These are phyloP conservation scores for Nothomitra cinnamomea DNA, from an alignment of 2,329 filamentous ascomycete genomes.

Conservation along the genomic window DNA sequence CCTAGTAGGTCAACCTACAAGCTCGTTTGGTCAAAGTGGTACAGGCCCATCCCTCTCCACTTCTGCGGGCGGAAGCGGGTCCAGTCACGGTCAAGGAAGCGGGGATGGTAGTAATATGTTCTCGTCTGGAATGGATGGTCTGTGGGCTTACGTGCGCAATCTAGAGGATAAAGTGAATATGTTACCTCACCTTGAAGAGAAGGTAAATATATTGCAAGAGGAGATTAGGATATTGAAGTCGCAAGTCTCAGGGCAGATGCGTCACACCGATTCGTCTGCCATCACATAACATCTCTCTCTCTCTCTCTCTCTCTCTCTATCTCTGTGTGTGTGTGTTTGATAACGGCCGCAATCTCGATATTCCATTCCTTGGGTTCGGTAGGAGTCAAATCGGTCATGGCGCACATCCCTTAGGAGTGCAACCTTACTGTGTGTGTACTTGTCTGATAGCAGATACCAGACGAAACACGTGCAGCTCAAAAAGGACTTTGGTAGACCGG, in stretches of 20 bases:
- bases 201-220: slow-evolving; percentile 30
- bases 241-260: background rate
- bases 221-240: slow-evolving; percentile 17
- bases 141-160: slow-evolving; percentile 57
- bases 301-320: too few species aligned
- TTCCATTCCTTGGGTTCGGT: too few species aligned
- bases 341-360: too few species aligned
- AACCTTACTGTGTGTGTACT: too few species aligned
- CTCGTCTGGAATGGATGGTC: slow-evolving; percentile 39
- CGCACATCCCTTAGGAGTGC: too few species aligned
- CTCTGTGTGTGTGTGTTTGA: too few species aligned
- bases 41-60: slow-evolving; percentile 16
- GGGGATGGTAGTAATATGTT: slow-evolving; percentile 51
- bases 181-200: too few species aligned
- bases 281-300: background rate
- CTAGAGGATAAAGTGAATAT: slow-evolving; percentile 44
- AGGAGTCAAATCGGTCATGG: too few species aligned
- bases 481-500: too few species aligned
- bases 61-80: slow-evolving; percentile 33
- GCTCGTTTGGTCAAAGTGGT: background rate
- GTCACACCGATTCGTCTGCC: background rate
- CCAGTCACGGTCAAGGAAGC: slow-evolving; percentile 37
- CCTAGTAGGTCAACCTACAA: slow-evolving; percentile 13
- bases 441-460: too few species aligned
- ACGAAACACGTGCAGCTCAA: too few species aligned